A percentile compares a stretch with the other conserved stretches of the same genome.
Evolutionary conservation across 2,329 filamentous ascomycete species (phyloP).

Genomic region (Aspergillus novofumigatus): DNA sequence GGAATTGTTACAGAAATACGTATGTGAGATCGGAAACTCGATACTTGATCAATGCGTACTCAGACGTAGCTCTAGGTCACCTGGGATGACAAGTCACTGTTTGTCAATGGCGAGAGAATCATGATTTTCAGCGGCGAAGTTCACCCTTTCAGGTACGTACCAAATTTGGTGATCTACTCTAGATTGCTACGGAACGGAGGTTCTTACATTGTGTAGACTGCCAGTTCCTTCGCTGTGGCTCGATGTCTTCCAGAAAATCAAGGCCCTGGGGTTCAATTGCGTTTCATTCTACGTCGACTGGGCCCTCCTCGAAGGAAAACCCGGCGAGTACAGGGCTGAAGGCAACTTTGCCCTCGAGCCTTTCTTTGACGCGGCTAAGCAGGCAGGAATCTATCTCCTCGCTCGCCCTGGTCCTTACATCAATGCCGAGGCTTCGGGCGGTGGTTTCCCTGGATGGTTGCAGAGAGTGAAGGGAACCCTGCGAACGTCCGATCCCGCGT

Average conservation of each 20-base stretch:
- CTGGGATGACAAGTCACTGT: slow-evolving; percentile 69
- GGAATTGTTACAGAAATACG: slow-evolving; percentile 53
- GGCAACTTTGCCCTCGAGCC: slow-evolving; percentile 69
- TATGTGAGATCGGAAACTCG: slow-evolving; percentile 28
- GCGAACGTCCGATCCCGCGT: slow-evolving; percentile 60
- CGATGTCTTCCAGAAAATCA: slow-evolving; percentile 79
- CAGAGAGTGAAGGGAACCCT: slow-evolving; percentile 62
- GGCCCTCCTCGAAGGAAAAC: slow-evolving; percentile 71
- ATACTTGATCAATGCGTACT: background rate
- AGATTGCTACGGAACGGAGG: background rate
- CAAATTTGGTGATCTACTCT: background rate
- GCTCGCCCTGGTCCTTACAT: slow-evolving; percentile 71
- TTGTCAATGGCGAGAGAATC: slow-evolving; percentile 64
- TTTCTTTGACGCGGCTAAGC: slow-evolving; percentile 70
- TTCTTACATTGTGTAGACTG: slow-evolving; percentile 37
- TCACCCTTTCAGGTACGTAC: slow-evolving; percentile 58
- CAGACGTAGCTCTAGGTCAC: slow-evolving; percentile 46
- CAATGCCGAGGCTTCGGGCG: slow-evolving; percentile 72
- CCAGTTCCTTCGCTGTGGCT: slow-evolving; percentile 61
- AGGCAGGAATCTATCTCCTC: slow-evolving; percentile 73
- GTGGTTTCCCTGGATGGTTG: slow-evolving; percentile 78
- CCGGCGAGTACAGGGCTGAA: slow-evolving; percentile 63
- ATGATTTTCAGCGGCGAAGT: slow-evolving; percentile 72
- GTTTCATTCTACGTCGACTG: slow-evolving; percentile 78
- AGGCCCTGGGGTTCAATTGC: slow-evolving; percentile 72